Conservation (phyloP, 2,329 filamentous ascomycete species). For the Akanthomyces muscarius region DNA sequence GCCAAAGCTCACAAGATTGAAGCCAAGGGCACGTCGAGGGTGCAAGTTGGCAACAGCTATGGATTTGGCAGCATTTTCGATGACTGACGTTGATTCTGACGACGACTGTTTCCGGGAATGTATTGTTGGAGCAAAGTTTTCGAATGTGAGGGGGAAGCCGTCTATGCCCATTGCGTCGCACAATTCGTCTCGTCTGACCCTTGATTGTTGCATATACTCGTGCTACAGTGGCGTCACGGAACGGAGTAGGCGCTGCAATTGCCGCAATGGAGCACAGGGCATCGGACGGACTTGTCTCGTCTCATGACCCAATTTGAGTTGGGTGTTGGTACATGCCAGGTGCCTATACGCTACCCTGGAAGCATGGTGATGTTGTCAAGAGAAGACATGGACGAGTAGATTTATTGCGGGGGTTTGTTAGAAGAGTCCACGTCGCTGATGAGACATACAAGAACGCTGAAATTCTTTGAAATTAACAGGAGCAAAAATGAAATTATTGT, state of each 20-base stretch:
- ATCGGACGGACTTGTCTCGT: not conserved
- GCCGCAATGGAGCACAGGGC: not conserved
- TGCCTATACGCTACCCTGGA: not conserved
- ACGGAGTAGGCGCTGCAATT: not conserved
- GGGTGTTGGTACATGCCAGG: no score
- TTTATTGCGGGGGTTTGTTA: no score
- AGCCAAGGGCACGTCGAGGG: conserved; percentile 9
- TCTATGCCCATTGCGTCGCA: not conserved
- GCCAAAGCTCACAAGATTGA: conserved; percentile 2
- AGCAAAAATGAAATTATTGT: not conserved
- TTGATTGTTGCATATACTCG: conserved; percentile 4
- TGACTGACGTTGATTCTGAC: not conserved
- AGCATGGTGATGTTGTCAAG: no score
- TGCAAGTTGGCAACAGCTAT: conserved; percentile 14
- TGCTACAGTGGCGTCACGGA: not conserved
- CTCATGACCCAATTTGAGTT: not conserved
- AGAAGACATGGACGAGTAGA: no score
- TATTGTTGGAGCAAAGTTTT: not conserved
- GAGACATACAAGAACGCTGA: no score
- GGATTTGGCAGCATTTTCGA: conserved; percentile 10
- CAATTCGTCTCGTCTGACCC: not conserved
- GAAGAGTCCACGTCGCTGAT: no score
- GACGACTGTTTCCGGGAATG: not conserved
- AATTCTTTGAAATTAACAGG: not conserved
- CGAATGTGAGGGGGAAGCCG: not conserved